Evolutionary conservation across 257 asterid genomes (phyloP).

Genomic region (Gardenia jasminoides): DNA sequence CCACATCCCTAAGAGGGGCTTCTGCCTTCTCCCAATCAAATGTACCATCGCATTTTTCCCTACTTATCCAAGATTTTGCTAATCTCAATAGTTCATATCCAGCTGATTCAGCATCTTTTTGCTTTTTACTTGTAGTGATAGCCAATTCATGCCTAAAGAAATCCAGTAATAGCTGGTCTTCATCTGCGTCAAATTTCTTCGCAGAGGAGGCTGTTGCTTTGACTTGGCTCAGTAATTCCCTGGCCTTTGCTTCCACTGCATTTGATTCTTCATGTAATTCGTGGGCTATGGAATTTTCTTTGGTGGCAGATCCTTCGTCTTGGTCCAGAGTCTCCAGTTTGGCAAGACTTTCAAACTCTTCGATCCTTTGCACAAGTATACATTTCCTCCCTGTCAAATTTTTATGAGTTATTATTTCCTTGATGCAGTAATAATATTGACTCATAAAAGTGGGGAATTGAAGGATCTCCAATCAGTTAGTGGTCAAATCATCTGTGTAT

Average conservation of each 20-base stretch:
- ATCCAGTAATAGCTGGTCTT: conserved; percentile 39
- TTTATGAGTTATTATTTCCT: background rate
- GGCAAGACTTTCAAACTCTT: conserved; percentile 23
- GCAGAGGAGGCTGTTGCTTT: background rate
- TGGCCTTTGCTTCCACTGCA: conserved; percentile 39
- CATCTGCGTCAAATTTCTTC: background rate
- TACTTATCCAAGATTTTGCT: conserved; percentile 50
- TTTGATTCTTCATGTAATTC: conserved; percentile 4
- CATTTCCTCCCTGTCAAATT: conserved; percentile 33
- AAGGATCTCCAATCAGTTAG: too few relatives aligned
- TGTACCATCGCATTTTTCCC: conserved; percentile 25
- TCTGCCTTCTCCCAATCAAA: conserved; percentile 57
- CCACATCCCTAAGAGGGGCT: conserved; percentile 56
- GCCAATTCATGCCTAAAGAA: conserved; percentile 46
- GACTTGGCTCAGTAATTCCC: conserved; percentile 27
- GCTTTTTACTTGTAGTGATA: conserved; percentile 4
- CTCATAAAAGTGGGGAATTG: background rate
- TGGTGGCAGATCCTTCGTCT: background rate
- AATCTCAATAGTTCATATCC: conserved; percentile 27
- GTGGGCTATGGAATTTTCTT: background rate
- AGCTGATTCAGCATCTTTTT: conserved; percentile 17
- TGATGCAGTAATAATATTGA: background rate
- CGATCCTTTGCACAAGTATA: conserved; percentile 29
- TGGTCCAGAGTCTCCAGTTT: background rate
- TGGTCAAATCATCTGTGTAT: too few relatives aligned